Base-by-base conservation (phyloP, 1,139 yeast genomes). In the Yamadazyma sp. region DNA sequence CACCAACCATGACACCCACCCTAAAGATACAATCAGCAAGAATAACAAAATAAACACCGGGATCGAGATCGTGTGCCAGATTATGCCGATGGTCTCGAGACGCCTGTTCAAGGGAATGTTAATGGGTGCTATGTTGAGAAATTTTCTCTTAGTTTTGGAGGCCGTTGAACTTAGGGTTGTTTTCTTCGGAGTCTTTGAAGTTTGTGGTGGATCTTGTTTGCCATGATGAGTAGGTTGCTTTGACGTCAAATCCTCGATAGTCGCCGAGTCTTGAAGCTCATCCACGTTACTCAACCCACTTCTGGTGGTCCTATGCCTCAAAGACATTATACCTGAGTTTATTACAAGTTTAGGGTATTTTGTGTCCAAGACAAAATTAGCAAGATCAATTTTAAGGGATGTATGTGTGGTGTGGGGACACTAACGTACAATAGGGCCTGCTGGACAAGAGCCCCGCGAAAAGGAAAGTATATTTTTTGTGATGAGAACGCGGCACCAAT, bases 21-120 rank as follows among this genome's bases (percentile, higher is more conserved):
- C 83, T 2, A 89, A 71, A 34, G 84, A 70, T 3, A 79, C 62
- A 3, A 84, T 59, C 36, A 85, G 63, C 17, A 71, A 56, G 48
- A 85, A 77, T 9, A 81, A 47, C 8, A 81, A 64, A 1, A 74
- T 55, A 45, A 80, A 77, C 1, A 75, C 55, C 0, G 94, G 88
- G 33, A 91, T 82, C 3, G 87, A 74, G 18, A 87, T 69, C 3
- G 86, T 79, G 59, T 89, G 96, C 81, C 87, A 79, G 4, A 87
- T 72, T 16, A 91, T 80, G 1, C 83, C 83, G 4, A 83, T 54
- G 1, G 92, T 87, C 54, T 88, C 85, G 24, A 84, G 56, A 38
- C 96, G 63, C 46, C 84, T 69, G 17, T 63, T 54, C 41, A 79
- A 49, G 1, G 91, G 87, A 1, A 81, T 76, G 29, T 65, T 60